These are phyloP conservation scores for Limonomyces culmigenus DNA, from an alignment of 1,284 basidiomycete species.

Conservation along the genomic window DNA sequence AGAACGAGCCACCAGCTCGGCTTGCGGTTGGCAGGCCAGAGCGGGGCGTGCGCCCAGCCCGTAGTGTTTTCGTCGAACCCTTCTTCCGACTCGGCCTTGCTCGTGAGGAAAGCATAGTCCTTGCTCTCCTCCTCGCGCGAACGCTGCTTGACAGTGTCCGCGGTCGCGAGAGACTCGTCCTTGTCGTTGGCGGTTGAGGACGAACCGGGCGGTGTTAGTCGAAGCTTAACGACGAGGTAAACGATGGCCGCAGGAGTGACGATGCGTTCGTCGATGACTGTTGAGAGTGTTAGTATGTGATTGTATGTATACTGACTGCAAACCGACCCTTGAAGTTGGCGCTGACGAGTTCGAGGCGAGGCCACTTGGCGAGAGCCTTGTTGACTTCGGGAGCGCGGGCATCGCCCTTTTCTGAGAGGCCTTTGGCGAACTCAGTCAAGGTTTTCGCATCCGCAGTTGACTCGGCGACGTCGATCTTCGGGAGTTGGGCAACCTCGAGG, in stretches of 20 bases:
- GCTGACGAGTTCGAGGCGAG: conserved; percentile 69
- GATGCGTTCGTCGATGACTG: conserved; percentile 82
- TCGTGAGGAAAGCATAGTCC: conserved; percentile 52
- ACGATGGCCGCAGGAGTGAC: conserved; percentile 87
- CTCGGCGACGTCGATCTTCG: conserved; percentile 39
- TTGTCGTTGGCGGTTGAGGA: conserved; percentile 11
- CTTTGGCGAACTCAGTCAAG: conserved; percentile 23
- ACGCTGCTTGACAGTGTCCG: conserved; percentile 32
- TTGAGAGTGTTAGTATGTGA: conserved; percentile 2
- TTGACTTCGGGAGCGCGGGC: conserved; percentile 39
- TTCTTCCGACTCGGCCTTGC: conserved; percentile 48
- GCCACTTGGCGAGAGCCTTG: conserved; percentile 62
- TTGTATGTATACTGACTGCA: background rate
- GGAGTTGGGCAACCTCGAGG: conserved; percentile 53
- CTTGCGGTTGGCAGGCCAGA: conserved; percentile 77
- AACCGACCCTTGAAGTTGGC: conserved; percentile 68
- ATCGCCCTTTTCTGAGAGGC: conserved; percentile 38
- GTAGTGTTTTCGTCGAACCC: conserved; percentile 21
- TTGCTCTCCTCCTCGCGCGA: conserved; percentile 36
- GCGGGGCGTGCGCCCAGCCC: conserved; percentile 78
- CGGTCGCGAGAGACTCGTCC: conserved; percentile 19
- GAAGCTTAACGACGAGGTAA: conserved; percentile 72
- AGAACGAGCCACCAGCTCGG: conserved; percentile 87
- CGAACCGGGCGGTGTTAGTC: conserved; percentile 33
- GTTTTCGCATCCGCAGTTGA: conserved; percentile 15